Evolutionary conservation across 805 yeast species (phyloP), one percentile per base, ranked within the genome.

Genomic region (Henningerozyma blattae): DNA sequence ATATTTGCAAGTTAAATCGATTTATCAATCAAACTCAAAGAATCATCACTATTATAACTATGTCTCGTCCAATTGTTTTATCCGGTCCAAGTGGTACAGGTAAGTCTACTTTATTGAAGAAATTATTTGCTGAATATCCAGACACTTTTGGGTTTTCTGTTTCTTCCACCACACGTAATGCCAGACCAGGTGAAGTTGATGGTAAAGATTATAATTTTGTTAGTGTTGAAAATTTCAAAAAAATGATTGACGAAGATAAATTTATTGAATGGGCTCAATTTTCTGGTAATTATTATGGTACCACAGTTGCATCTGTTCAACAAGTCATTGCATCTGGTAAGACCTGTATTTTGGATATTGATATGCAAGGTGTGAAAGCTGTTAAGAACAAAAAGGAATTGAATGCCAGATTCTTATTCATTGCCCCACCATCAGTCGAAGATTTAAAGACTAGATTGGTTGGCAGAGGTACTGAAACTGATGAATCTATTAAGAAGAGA

Each of bases 191-290:
- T 45, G 99, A 91, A 64, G 70, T 66, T 33, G 68, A 86, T 54
- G 96, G 95, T 40, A 70, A 69, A 46, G 95, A 93, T 54, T 91
- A 91, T 69, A 77, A 89, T 61, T 91, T 89, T 56, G 72, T 72
- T 35, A 70, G 80, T 20, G 87, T 81, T 37, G 91, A 81, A 13
- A 72, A 73, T 38, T 91, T 91, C 72, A 71, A 85, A 61, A 54
- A 65, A 45, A 67, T 84, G 59, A 85, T 91, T 43, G 77, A 67
- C 9, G 75, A 76, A 17, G 64, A 72, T 30, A 80, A 77, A 42
- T 91, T 91, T 64, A 77, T 91, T 44, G 99, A 91, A 62, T 85
- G 94, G 91, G 98, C 99, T 4, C 91, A 86, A 61, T 91, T 91
- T 53, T 84, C 95, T 10, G 97, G 97, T 34, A 91, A 91, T 68